Conservation (phyloP, 2,329 filamentous ascomycete genomes). For the Xylariaceae sp. region DNA sequence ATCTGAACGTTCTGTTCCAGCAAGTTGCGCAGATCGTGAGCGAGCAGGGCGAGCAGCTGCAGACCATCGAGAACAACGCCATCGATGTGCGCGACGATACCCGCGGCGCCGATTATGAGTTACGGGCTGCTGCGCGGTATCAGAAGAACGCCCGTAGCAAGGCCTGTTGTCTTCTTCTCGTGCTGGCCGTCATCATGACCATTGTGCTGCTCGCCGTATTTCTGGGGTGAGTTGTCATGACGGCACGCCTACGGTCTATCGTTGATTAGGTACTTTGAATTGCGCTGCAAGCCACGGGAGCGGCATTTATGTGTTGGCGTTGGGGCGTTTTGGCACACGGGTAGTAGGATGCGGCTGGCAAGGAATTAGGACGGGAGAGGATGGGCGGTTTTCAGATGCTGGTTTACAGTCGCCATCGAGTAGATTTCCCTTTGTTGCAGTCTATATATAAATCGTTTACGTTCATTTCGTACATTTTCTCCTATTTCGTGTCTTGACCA, state of each 20-base stretch:
- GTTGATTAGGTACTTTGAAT: slow-evolving; percentile 9
- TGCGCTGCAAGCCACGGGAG: slow-evolving; percentile 10
- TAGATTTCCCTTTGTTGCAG: background rate
- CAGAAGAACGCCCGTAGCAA: slow-evolving; percentile 95
- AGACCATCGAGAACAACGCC: slow-evolving; percentile 84
- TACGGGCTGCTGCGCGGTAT: slow-evolving; percentile 79
- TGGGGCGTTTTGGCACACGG: slow-evolving; percentile 11
- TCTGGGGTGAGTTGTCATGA: slow-evolving; percentile 51
- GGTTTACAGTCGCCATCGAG: background rate
- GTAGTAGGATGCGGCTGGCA: background rate
- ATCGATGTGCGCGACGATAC: slow-evolving; percentile 77
- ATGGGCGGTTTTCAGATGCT: background rate
- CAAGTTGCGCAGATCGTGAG: slow-evolving; percentile 97
- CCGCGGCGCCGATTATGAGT: slow-evolving; percentile 76
- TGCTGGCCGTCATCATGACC: slow-evolving; percentile 80
- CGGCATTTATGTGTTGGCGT: slow-evolving; percentile 12
- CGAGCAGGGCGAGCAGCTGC: slow-evolving; percentile 85
- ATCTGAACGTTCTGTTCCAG: slow-evolving; percentile 92
- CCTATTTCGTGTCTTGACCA: background rate
- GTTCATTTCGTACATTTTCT: background rate
- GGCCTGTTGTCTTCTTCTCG: slow-evolving; percentile 84
- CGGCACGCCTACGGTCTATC: background rate
- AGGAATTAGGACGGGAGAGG: background rate
- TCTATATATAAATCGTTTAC: slow-evolving; percentile 4
- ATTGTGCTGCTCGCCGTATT: slow-evolving; percentile 86